These are phyloP conservation scores for Plasmodium vinckei DNA, from an alignment of 169 alveolate species.

Conservation along the genomic window DNA sequence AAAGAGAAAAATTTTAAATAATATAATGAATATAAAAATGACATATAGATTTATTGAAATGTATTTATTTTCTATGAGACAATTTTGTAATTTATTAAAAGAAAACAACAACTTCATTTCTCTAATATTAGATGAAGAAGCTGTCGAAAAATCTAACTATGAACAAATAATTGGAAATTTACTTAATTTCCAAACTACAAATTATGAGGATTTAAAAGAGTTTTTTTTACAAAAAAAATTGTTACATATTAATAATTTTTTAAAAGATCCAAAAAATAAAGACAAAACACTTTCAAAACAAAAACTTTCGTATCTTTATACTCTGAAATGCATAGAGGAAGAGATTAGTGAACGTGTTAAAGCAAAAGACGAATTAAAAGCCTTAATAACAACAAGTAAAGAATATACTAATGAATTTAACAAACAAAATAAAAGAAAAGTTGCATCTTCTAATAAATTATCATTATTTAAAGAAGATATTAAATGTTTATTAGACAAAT, in stretches of 20 bases:
- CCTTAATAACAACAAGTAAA: conserved; percentile 48
- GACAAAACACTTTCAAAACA: conserved; percentile 20
- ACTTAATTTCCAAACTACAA: conserved; percentile 27
- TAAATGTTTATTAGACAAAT: conserved; percentile 43
- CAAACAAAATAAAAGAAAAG: conserved; percentile 41
- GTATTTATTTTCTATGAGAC: conserved; percentile 73
- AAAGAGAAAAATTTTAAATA: conserved; percentile 65
- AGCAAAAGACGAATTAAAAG: conserved; percentile 56
- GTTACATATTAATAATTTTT: conserved; percentile 12
- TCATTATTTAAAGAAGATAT: conserved; percentile 33
- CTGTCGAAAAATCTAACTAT: conserved; percentile 34
- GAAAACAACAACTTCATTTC: conserved; percentile 57
- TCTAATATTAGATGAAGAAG: conserved; percentile 65
- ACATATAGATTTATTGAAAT: conserved; percentile 59
- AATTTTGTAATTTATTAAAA: conserved; percentile 44
- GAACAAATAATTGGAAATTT: conserved; percentile 61
- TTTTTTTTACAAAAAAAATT: conserved; percentile 35
- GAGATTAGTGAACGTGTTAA: conserved; percentile 47
- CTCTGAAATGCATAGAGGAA: conserved; percentile 58
- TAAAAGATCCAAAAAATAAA: conserved; percentile 2
- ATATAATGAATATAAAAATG: conserved; percentile 60
- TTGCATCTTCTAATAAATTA: conserved; percentile 57
- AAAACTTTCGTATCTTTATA: conserved; percentile 47
- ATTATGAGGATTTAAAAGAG: conserved; percentile 69
- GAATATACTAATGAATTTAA: conserved; percentile 27